Base-by-base conservation (phyloP, 2,329 filamentous ascomycete genomes). In the Plectosphaerella sp. region DNA sequence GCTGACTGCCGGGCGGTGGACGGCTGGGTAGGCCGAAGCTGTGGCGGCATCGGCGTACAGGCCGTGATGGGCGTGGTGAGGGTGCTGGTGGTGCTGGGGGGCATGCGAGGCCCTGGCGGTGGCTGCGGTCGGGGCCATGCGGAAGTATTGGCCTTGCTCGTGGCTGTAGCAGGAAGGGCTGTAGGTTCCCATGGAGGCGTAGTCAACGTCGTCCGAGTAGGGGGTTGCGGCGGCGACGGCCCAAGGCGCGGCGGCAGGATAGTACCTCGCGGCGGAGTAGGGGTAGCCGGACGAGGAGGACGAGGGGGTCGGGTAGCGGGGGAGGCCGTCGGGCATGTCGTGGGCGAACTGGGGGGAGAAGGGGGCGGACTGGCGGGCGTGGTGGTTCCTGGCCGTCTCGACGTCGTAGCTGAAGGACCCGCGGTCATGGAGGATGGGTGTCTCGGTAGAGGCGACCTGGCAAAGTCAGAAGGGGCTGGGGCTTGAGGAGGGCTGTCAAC, bases 191-290 rank as follows among this genome's bases (percentile, higher is more conserved):
- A 73, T 51, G 16, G 59, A 54, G 48, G 68, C 68, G 54, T 73
- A 72, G 52, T 73, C 70, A n/a, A 67, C 66, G 18, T 73, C 72
- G 1, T 72, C 69, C 1, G 61, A 53, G 52, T 74, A 73, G 1
- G 11, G 63, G 55, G 9, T 63, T 49, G 28, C 28, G 3, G 28
- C 28, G 3, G 28, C 28, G 3, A 12, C 8, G 3, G 28, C 8
- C 67, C 72, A 74, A 9, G 63, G 61, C 15, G 67, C 57, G 47
- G 70, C 60, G 37, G 56, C 54, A 1, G 66, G 59, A 48, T 71
- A 72, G 54, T 70, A 72, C 7, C 62, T 54, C 41, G 65, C 67
- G 41, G 55, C 57, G 10, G 54, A 58, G 48, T 69, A 69, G 1
- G 62, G 50, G 54, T 72, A 70, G 4, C 52, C 47, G 1, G 66